Evolutionary conservation across 2,329 filamentous ascomycete genomes (phyloP).

Genomic region (Malbranchea zuffiana): DNA sequence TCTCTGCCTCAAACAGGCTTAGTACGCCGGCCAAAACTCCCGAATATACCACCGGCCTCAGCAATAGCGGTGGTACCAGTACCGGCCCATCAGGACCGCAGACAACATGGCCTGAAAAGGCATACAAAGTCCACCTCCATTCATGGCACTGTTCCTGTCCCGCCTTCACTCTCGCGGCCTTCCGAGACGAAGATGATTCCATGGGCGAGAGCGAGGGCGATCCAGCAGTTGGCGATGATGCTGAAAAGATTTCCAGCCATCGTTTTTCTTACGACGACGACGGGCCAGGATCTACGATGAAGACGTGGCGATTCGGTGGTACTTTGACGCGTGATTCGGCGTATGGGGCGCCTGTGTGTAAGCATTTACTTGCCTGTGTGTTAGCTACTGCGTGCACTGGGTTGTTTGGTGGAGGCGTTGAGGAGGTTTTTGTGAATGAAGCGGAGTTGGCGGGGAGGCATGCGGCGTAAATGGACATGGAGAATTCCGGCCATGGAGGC

Average conservation of each 20-base stretch:
- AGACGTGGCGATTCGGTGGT: conserved; percentile 30
- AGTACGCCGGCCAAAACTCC: conserved; percentile 14
- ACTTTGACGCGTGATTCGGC: conserved; percentile 18
- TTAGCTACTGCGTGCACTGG: conserved; percentile 55
- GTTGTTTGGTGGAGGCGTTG: conserved; percentile 48
- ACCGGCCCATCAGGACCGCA: conserved; percentile 14
- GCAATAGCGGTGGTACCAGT: neutral
- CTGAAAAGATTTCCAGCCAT: neutral
- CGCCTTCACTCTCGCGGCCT: conserved; percentile 65
- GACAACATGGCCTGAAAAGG: conserved; percentile 14
- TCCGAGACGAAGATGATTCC: conserved; percentile 25
- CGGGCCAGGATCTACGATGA: too few relatives aligned
- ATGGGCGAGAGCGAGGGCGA: neutral
- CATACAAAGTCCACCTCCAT: conserved; percentile 60
- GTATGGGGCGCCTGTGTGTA: conserved; percentile 48
- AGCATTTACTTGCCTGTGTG: conserved; percentile 78
- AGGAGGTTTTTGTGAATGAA: conserved; percentile 39
- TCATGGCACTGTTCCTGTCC: conserved; percentile 89
- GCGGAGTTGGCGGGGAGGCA: conserved; percentile 9
- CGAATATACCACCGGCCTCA: conserved; percentile 3
- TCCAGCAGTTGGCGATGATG: neutral
- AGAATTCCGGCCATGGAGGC: too few relatives aligned
- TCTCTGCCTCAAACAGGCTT: conserved; percentile 43
- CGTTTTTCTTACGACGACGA: too few relatives aligned
- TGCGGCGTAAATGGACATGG: conserved; percentile 10